Evolutionary conservation across 1,284 basidiomycete genomes (phyloP).

Genomic region (Golubevia pallescens): DNA sequence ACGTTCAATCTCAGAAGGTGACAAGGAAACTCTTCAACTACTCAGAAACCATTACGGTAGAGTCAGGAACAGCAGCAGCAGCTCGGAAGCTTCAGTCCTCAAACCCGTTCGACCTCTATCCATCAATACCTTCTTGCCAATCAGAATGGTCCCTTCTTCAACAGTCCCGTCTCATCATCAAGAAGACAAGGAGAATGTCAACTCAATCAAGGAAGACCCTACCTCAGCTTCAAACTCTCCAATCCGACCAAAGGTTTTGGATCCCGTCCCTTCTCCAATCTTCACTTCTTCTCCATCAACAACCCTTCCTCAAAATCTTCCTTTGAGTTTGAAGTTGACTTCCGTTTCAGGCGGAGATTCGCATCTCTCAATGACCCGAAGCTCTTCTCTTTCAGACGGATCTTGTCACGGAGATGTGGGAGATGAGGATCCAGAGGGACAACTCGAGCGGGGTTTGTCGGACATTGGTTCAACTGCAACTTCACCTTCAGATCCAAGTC

Average conservation of each 20-base stretch:
- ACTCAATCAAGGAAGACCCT: background rate
- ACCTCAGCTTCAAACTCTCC: background rate
- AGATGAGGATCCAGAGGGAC: slow-evolving; percentile 43
- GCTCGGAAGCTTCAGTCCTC: slow-evolving; percentile 4
- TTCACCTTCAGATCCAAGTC: no score
- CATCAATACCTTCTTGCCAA: slow-evolving; percentile 32
- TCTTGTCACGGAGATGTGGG: slow-evolving; percentile 48
- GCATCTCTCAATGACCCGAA: slow-evolving; percentile 4
- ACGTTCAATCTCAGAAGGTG: background rate
- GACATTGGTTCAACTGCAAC: no score
- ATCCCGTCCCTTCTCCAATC: slow-evolving; percentile 9
- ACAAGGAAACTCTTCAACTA: background rate
- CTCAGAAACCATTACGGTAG: background rate
- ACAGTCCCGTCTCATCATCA: background rate
- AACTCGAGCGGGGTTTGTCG: slow-evolving; percentile 18
- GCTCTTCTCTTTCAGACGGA: slow-evolving; percentile 39
- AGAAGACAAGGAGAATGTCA: background rate
- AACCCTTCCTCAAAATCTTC: background rate
- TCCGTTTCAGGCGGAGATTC: background rate
- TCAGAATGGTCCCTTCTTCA: background rate
- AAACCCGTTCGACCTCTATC: slow-evolving; percentile 30
- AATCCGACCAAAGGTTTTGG: background rate
- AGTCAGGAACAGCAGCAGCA: no score
- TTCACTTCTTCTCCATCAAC: slow-evolving; percentile 3
- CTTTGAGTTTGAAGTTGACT: no score